phyloP scores from a whole-genome alignment of 495 filamentous ascomycete species.

The Penicillium alfredii region DNA sequence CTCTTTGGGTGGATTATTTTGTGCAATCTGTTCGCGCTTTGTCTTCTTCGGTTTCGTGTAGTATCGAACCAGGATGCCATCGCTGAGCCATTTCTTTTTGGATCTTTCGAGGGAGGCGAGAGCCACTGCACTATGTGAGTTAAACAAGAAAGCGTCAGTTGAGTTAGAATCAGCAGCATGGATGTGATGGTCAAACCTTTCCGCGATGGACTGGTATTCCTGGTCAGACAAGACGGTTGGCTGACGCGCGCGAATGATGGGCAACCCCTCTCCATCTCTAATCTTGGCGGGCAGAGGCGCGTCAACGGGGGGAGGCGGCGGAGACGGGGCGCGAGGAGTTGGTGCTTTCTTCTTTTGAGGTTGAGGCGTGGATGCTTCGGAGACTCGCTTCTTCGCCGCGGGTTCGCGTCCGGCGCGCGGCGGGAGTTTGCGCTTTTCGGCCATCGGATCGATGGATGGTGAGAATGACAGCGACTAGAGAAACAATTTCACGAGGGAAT shows the following conservation, averaged over 20 bases:
- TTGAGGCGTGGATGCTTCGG: conserved; percentile 35
- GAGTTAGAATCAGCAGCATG: too few relatives aligned
- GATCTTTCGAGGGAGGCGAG: conserved; percentile 77
- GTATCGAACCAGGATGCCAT: conserved; percentile 86
- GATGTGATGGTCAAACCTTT: conserved; percentile 54
- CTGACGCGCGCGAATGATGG: conserved; percentile 66
- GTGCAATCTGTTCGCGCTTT: conserved; percentile 61
- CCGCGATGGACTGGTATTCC: conserved; percentile 76
- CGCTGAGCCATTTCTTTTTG: conserved; percentile 79
- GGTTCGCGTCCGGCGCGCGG: conserved; percentile 44
- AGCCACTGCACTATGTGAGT: conserved; percentile 83
- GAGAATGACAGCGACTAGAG: not conserved
- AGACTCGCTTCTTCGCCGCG: conserved; percentile 41
- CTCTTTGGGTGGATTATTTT: conserved; percentile 78
- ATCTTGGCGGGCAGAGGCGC: conserved; percentile 59
- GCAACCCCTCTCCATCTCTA: conserved; percentile 63
- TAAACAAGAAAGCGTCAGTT: too few relatives aligned
- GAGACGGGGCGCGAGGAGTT: conserved; percentile 30
- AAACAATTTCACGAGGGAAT: not conserved
- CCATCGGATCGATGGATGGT: conserved; percentile 29
- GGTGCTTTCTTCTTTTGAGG: conserved; percentile 35
- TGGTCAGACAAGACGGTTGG: conserved; percentile 52
- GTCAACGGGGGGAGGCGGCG: conserved; percentile 33
- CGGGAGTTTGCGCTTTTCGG: conserved; percentile 42
- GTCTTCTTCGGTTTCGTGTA: conserved; percentile 87